Evolutionary conservation across 257 asterid species (phyloP), one percentile per base, ranked within the genome.

Genomic region (Nicotiana otophora): DNA sequence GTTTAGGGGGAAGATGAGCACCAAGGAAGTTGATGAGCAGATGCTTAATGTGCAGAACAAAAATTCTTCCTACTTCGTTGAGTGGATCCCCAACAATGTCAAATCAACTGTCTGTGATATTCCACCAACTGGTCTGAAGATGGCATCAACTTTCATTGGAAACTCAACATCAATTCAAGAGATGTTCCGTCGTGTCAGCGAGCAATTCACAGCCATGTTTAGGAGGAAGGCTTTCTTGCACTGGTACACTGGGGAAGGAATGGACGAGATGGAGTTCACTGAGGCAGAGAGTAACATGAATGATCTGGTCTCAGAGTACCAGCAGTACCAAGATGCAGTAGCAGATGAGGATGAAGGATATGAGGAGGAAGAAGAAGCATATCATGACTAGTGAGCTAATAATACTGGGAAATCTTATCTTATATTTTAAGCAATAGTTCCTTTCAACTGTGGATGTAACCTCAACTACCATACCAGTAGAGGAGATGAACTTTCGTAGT

Each of bases 21-120:
- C 83, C 36, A 81, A 81, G 83, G 83, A 81, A 30, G 78, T 81
- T 14, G 83, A 81, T 11, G 83, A 81, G 34, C 83, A 83, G 82
- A 83, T 83, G 85, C 58, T 83, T 31, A 83, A 83, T 77, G 85
- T 83, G 23, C 85, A 83, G 62, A 83, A 83, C 83, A 83, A 83
- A 81, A 83, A 83, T 31, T 83, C 85, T 1, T 83, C 85, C 3
- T 83, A 83, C 79, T 83, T 77, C 0, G 85, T 83, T 19, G 85
- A 83, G 68, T 83, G 85, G 85, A 83, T 83, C 8, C 85, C 85
- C 5, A 86, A 86, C 78, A 86, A 86, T 14, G 88, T 86, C 19
- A 86, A 86, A 53, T 86, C 88, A 0, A 86, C 86, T 10, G 88
- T 86, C 14, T 86, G 86, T 86, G 88, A 86, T 39, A 76, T 86